Evolutionary conservation across 1,139 yeast genomes (phyloP).

Genomic region (Meyerozyma guilliermondii): DNA sequence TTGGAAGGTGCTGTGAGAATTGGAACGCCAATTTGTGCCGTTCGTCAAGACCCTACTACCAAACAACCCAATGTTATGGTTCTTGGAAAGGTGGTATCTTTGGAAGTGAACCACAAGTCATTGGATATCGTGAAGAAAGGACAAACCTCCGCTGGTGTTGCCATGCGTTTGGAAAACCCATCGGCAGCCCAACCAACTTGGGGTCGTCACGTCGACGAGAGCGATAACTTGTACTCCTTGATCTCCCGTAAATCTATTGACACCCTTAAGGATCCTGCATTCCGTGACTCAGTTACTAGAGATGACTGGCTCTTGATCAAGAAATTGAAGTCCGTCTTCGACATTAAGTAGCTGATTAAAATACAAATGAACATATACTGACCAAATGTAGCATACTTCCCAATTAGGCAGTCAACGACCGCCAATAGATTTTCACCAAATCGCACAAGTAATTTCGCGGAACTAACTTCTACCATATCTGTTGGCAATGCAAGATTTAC

Average conservation of each 20-base stretch:
- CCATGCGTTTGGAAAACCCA: slow-evolving; percentile 93
- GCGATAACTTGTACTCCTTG: slow-evolving; percentile 82
- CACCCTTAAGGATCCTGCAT: slow-evolving; percentile 96
- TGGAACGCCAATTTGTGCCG: slow-evolving; percentile 96
- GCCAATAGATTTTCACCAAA: slow-evolving; percentile 6
- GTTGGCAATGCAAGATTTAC: slow-evolving; percentile 63
- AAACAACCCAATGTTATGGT: slow-evolving; percentile 69
- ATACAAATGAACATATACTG: neutral
- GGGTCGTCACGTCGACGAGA: slow-evolving; percentile 98
- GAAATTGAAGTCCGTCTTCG: slow-evolving; percentile 83
- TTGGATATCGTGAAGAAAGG: slow-evolving; percentile 82
- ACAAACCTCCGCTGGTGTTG: slow-evolving; percentile 96
- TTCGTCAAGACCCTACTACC: slow-evolving; percentile 80
- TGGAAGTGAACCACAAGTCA: slow-evolving; percentile 93
- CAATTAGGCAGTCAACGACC: slow-evolving; percentile 10
- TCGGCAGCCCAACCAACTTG: slow-evolving; percentile 91
- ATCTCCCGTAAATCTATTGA: slow-evolving; percentile 87
- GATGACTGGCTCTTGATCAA: slow-evolving; percentile 93
- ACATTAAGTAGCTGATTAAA: slow-evolving; percentile 46
- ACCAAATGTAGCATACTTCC: slow-evolving; percentile 6
- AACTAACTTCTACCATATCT: neutral
- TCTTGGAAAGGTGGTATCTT: slow-evolving; percentile 79
- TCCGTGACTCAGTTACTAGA: slow-evolving; percentile 88
- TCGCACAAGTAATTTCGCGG: neutral
- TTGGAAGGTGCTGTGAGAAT: slow-evolving; percentile 81